A percentile compares a stretch with the other conserved stretches of the same genome.
Conservation (phyloP, 208 protist genomes). For the Herpetomonas tarakana region DNA sequence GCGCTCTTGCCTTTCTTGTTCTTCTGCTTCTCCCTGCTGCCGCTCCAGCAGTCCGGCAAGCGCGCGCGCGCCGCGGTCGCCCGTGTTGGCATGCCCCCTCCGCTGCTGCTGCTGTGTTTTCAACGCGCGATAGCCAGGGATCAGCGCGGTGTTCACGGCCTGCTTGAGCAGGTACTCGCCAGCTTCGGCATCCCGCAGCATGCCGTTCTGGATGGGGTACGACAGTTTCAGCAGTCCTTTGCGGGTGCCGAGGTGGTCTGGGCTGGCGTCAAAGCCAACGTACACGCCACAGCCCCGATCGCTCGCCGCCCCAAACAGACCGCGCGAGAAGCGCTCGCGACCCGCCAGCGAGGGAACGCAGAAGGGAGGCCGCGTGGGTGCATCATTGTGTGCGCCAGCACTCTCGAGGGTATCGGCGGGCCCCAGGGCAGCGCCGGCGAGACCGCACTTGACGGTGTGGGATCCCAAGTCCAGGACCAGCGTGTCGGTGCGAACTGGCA, state of each 20-base stretch:
- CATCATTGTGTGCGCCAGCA: too few species aligned
- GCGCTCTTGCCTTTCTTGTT: not conserved
- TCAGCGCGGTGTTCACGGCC: slow-evolving; percentile 8
- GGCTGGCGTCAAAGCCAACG: not conserved
- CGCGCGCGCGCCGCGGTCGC: not conserved
- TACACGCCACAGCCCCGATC: not conserved
- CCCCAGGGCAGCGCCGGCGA: slow-evolving; percentile 13
- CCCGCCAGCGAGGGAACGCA: too few species aligned
- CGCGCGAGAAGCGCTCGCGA: too few species aligned
- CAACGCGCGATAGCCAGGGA: not conserved
- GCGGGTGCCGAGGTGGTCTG: slow-evolving; percentile 22
- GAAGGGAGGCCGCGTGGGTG: too few species aligned
- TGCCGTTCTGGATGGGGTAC: slow-evolving; percentile 71
- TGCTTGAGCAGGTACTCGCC: slow-evolving; percentile 22
- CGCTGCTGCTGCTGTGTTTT: not conserved
- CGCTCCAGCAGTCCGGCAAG: not conserved
- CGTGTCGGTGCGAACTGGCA: slow-evolving; percentile 6
- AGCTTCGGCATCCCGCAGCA: slow-evolving; percentile 44
- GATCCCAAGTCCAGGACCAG: slow-evolving; percentile 60
- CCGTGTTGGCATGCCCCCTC: not conserved
- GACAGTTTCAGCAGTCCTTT: slow-evolving; percentile 57
- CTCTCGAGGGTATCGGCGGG: too few species aligned
- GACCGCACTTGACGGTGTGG: slow-evolving; percentile 35
- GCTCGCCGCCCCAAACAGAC: too few species aligned
- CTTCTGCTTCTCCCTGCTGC: too few species aligned